phyloP scores from a whole-genome alignment of 257 asterid species.

The Fraxinus cuspidata region DNA sequence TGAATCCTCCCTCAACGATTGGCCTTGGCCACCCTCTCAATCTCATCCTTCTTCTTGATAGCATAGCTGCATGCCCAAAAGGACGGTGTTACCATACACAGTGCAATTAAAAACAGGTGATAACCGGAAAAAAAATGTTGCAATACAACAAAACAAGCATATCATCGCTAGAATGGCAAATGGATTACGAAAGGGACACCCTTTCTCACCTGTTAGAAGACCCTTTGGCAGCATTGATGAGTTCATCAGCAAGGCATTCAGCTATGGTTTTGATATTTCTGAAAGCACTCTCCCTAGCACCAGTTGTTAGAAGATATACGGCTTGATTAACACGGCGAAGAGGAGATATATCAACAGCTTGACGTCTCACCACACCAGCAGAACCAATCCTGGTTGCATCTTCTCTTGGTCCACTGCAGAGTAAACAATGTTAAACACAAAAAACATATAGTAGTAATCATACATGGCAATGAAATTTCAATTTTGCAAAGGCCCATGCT shows the following conservation, averaged over 20 bases:
- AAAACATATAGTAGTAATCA: not conserved
- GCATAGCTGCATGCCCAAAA: not conserved
- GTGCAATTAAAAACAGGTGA: not conserved
- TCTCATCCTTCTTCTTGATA: slow-evolving; percentile 8
- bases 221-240: slow-evolving; percentile 4
- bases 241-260: slow-evolving; percentile 7
- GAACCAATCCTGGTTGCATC: slow-evolving; percentile 10
- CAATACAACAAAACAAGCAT: not conserved
- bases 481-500: not conserved
- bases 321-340: slow-evolving; percentile 8
- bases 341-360: slow-evolving; percentile 9
- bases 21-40: slow-evolving; percentile 13
- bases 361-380: slow-evolving; percentile 9
- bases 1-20: not conserved
- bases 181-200: not conserved
- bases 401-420: slow-evolving; percentile 10
- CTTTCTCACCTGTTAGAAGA: slow-evolving; percentile 3
- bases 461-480: not conserved
- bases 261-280: slow-evolving; percentile 8
- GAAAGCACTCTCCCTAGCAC: slow-evolving; percentile 8
- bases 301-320: not conserved
- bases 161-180: not conserved
- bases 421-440: not conserved
- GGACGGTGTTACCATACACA: not conserved
- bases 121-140: not conserved